These are phyloP conservation scores for Penicillium sp. DNA, from an alignment of 2,329 filamentous ascomycete species.

Conservation along the genomic window DNA sequence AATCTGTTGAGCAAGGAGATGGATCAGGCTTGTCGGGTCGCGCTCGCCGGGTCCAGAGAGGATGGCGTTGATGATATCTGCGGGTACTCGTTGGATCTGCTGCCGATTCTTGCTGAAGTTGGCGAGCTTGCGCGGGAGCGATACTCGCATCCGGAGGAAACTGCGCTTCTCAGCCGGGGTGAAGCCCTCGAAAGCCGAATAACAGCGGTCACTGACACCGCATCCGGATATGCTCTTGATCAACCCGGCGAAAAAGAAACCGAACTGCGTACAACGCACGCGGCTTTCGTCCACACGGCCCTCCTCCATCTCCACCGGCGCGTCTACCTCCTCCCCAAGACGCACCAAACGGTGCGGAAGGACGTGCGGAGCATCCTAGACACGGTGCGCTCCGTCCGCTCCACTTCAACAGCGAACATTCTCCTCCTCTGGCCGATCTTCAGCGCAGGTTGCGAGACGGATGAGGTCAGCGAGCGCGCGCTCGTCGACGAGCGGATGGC, in stretches of 20 bases:
- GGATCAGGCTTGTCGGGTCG: neutral
- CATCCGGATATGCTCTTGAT: too few relatives aligned
- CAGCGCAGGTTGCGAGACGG: constrained; percentile 36
- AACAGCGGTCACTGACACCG: neutral
- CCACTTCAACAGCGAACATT: constrained; percentile 32
- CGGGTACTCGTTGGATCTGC: constrained; percentile 35
- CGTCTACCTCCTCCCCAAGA: constrained; percentile 21
- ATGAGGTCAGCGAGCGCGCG: neutral
- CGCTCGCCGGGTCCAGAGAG: too few relatives aligned
- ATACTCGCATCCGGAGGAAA: neutral
- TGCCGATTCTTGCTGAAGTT: constrained; percentile 31
- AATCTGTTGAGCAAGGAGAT: constrained; percentile 1
- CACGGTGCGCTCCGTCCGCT: constrained; percentile 21
- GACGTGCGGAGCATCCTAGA: neutral
- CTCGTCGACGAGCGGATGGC: neutral
- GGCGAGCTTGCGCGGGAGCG: constrained; percentile 24
- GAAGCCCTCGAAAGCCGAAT: neutral
- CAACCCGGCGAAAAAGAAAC: neutral
- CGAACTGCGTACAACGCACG: constrained; percentile 31
- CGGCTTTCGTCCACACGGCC: constrained; percentile 33
- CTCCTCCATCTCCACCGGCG: constrained; percentile 36
- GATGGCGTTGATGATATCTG: constrained; percentile 34
- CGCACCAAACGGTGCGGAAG: neutral
- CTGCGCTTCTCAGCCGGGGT: neutral
- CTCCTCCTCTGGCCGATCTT: constrained; percentile 40